Conservation (phyloP, 306 rosid species). For the Castanea crenata region DNA sequence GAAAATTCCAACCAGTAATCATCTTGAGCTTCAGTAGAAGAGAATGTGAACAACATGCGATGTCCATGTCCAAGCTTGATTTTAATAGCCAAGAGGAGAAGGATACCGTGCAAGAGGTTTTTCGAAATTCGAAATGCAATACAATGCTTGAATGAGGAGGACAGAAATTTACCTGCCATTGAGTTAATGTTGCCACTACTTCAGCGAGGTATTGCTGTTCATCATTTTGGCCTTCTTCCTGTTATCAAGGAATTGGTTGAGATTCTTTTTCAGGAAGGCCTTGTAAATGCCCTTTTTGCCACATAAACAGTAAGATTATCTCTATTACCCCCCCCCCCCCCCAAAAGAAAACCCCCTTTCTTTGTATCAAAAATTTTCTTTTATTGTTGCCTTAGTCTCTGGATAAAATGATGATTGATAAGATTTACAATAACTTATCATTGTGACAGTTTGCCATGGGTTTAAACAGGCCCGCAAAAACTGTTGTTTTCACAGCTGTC, state of each 20-base stretch:
- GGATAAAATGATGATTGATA: slow-evolving; percentile 8
- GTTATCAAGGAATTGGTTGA: slow-evolving; percentile 95
- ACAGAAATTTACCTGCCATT: slow-evolving; percentile 88
- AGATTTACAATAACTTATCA: slow-evolving; percentile 2
- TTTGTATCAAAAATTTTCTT: not conserved
- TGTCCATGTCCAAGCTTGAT: slow-evolving; percentile 96
- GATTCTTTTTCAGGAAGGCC: slow-evolving; percentile 98
- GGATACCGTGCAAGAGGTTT: slow-evolving; percentile 76
- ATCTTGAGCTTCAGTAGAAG: slow-evolving; percentile 96
- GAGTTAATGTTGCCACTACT: slow-evolving; percentile 91
- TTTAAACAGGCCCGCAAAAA: slow-evolving; percentile 97
- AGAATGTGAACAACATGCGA: slow-evolving; percentile 96
- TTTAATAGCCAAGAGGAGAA: slow-evolving; percentile 82
- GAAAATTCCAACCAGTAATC: slow-evolving; percentile 93
- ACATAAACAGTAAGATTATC: slow-evolving; percentile 80
- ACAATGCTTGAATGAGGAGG: slow-evolving; percentile 91
- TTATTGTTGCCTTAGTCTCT: slow-evolving; percentile 12
- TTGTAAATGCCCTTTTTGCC: slow-evolving; percentile 97
- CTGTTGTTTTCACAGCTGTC: slow-evolving; percentile 94
- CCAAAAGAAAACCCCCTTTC: not conserved
- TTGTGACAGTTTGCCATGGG: slow-evolving; percentile 97
- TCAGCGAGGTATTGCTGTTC: slow-evolving; percentile 96
- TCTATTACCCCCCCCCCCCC: slow-evolving; percentile 10
- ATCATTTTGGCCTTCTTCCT: slow-evolving; percentile 99
- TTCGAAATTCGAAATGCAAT: slow-evolving; percentile 80